phyloP scores from a whole-genome alignment of 2,329 filamentous ascomycete species.

The Aspergillus sp. region DNA sequence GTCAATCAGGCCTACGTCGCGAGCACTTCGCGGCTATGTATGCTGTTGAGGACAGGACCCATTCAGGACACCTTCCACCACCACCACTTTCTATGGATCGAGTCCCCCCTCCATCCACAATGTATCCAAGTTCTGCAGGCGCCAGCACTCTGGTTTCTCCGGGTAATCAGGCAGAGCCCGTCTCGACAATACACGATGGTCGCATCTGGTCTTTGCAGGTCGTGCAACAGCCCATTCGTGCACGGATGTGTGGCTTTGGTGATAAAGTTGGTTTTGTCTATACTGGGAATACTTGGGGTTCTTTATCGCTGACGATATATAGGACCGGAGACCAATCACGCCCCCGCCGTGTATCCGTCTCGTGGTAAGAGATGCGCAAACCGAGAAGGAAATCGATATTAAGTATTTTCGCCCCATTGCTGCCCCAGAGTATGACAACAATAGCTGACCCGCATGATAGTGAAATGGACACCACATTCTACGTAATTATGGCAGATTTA shows the following conservation, averaged over 20 bases:
- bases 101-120: conserved; percentile 35
- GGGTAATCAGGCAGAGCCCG: conserved; percentile 37
- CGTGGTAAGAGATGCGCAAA: conserved; percentile 71
- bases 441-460: conserved; percentile 44
- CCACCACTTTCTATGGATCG: conserved; percentile 43
- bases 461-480: conserved; percentile 68
- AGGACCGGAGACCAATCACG: conserved; percentile 94
- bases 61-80: conserved; percentile 35
- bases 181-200: conserved; percentile 43
- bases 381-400: conserved; percentile 78
- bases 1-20: conserved; percentile 7
- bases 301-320: conserved; percentile 15
- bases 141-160: conserved; percentile 30
- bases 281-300: not conserved
- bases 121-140: conserved; percentile 34
- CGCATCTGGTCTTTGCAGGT: conserved; percentile 66
- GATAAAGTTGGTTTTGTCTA: conserved; percentile 71
- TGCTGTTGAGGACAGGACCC: conserved; percentile 38
- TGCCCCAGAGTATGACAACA: not conserved
- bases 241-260: conserved; percentile 98
- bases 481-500: conserved; percentile 68
- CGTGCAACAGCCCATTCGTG: conserved; percentile 86
- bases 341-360: conserved; percentile 89
- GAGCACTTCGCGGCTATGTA: conserved; percentile 36
- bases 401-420: conserved; percentile 59